phyloP scores from a whole-genome alignment of 139 green algal genomes.

The Trebouxia sp. region DNA sequence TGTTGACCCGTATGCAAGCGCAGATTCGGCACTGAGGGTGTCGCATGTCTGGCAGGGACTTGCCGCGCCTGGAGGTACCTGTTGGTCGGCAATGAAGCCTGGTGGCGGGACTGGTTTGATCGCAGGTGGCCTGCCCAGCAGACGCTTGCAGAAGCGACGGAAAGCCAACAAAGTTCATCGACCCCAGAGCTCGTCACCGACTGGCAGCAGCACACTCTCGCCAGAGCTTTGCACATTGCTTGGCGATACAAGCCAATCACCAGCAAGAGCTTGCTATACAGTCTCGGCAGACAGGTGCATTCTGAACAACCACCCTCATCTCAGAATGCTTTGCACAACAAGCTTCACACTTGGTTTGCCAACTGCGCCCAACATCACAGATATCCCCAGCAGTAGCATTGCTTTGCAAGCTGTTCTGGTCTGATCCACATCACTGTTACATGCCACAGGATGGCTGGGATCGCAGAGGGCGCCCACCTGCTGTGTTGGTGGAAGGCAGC shows the following conservation, averaged over 20 bases:
- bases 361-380: no score
- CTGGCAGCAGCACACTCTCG: background rate
- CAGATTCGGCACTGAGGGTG: background rate
- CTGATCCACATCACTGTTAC: no score
- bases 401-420: no score
- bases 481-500: constrained; percentile 16
- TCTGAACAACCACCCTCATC: no score
- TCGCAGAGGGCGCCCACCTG: background rate
- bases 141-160: no score
- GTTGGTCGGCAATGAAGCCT: background rate
- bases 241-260: constrained; percentile 2
- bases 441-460: background rate
- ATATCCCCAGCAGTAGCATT: no score
- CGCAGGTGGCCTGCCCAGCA: background rate
- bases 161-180: no score
- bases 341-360: no score
- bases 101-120: background rate
- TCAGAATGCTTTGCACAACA: no score
- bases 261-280: background rate
- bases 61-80: background rate
- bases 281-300: constrained; percentile 10
- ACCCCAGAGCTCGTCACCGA: background rate
- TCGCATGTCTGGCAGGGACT: background rate
- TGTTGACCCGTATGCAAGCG: background rate
- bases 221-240: constrained; percentile 4